phyloP scores from a whole-genome alignment of 2,329 filamentous ascomycete species.

The Xylariomycetidae sp. region DNA sequence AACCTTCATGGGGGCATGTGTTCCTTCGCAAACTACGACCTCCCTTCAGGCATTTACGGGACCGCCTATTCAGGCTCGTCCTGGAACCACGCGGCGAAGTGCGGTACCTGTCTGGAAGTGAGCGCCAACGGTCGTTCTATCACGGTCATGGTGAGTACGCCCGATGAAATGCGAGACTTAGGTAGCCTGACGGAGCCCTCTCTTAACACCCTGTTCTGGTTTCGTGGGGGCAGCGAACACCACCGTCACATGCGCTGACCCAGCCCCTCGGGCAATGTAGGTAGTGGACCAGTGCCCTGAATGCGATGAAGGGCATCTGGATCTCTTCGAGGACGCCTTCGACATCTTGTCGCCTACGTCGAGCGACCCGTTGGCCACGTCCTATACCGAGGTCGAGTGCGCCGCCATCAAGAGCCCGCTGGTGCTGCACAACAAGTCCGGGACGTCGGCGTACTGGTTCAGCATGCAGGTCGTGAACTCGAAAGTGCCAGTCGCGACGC shows the following conservation, averaged over 20 bases:
- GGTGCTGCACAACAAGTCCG: slow-evolving; percentile 38
- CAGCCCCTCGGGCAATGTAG: slow-evolving; percentile 16
- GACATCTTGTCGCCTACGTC: slow-evolving; percentile 29
- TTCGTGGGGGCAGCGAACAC: too few relatives aligned
- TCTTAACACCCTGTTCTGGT: too few relatives aligned
- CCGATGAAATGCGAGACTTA: background rate
- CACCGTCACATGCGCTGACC: too few relatives aligned
- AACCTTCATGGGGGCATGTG: slow-evolving; percentile 55
- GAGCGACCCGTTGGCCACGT: slow-evolving; percentile 34
- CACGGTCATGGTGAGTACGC: slow-evolving; percentile 58
- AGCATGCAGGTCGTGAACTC: slow-evolving; percentile 60
- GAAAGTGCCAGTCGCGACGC: slow-evolving; percentile 46
- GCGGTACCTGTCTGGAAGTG: slow-evolving; percentile 57
- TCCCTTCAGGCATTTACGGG: slow-evolving; percentile 53
- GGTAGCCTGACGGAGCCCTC: background rate
- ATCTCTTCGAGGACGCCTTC: slow-evolving; percentile 40
- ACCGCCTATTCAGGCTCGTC: slow-evolving; percentile 54
- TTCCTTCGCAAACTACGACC: slow-evolving; percentile 56
- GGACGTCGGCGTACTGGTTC: slow-evolving; percentile 36
- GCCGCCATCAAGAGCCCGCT: slow-evolving; percentile 33
- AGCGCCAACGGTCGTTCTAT: slow-evolving; percentile 51
- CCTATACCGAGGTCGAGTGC: slow-evolving; percentile 32
- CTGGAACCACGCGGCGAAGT: slow-evolving; percentile 51
- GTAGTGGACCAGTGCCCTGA: slow-evolving; percentile 41
- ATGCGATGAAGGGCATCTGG: slow-evolving; percentile 34